Evolutionary conservation across 208 protist genomes (phyloP).

Genomic region (Crithidia expoeki): DNA sequence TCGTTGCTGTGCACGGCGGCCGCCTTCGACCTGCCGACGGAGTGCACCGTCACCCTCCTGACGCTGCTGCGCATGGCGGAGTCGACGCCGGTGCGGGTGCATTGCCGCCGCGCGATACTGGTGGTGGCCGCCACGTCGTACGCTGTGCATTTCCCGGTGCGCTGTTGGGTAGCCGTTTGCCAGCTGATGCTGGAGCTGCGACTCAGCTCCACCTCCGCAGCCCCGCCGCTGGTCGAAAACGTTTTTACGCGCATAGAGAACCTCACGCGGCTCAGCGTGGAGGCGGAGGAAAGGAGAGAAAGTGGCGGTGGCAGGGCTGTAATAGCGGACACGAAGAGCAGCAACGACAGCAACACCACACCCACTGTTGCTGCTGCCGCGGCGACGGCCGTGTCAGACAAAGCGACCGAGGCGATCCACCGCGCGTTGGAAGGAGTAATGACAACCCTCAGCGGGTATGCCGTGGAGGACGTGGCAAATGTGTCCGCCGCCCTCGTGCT

Average conservation of each 20-base stretch:
- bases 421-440: conserved; percentile 62
- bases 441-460: conserved; percentile 42
- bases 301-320: too few relatives aligned
- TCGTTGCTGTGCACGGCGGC: conserved; percentile 70
- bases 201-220: conserved; percentile 30
- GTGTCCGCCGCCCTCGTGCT: conserved; percentile 60
- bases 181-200: conserved; percentile 60
- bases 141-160: conserved; percentile 72
- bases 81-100: conserved; percentile 47
- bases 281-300: conserved; percentile 16
- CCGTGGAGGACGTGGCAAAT: conserved; percentile 43
- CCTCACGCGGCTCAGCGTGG: conserved; percentile 62
- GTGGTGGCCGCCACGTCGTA: conserved; percentile 65
- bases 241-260: conserved; percentile 76
- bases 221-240: conserved; percentile 54
- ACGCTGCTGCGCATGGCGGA: conserved; percentile 70
- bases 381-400: background rate
- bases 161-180: conserved; percentile 71
- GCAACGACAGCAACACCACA: background rate
- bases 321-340: too few relatives aligned
- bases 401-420: conserved; percentile 38
- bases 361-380: background rate
- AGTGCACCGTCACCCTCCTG: conserved; percentile 76
- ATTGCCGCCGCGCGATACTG: conserved; percentile 62
- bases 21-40: conserved; percentile 78